Evolutionary conservation across 345 rosid species (phyloP).

Genomic region (Garcia nutans): DNA sequence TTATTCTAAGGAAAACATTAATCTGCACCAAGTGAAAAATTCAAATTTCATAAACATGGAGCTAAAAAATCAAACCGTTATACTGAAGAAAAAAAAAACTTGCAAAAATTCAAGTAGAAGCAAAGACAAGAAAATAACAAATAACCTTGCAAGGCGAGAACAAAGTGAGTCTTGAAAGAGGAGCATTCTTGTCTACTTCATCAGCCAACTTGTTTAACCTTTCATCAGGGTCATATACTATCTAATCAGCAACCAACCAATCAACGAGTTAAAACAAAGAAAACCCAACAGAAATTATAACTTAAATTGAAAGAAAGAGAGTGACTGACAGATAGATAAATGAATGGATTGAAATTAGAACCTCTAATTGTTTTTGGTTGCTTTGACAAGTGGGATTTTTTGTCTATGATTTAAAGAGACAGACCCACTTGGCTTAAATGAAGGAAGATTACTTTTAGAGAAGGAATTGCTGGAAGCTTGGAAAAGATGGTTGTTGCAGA

Average conservation of each 20-base stretch:
- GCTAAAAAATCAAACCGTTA: not conserved
- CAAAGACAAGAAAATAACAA: not conserved
- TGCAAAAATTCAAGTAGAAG: slow-evolving; percentile 8
- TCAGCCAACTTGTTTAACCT: slow-evolving; percentile 69
- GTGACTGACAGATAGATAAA: not conserved
- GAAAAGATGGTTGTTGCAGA: slow-evolving; percentile 39
- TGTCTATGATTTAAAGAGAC: slow-evolving; percentile 26
- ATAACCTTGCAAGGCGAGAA: slow-evolving; percentile 97
- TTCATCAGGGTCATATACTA: slow-evolving; percentile 83
- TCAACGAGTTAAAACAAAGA: not conserved
- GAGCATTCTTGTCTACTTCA: slow-evolving; percentile 76
- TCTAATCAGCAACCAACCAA: slow-evolving; percentile 37
- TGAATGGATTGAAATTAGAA: not conserved
- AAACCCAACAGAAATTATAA: not conserved
- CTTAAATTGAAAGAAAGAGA: not conserved
- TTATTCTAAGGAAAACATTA: slow-evolving; percentile 91
- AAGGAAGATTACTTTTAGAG: slow-evolving; percentile 28
- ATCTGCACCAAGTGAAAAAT: slow-evolving; percentile 41
- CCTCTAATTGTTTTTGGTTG: slow-evolving; percentile 65
- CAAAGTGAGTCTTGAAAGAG: slow-evolving; percentile 83
- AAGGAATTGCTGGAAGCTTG: slow-evolving; percentile 31
- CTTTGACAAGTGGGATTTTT: slow-evolving; percentile 40
- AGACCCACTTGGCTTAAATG: slow-evolving; percentile 23
- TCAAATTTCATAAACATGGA: not conserved
- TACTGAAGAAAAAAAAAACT: not conserved